Evolutionary conservation across 805 yeast species (phyloP).

Genomic region (Candida dajiaensis): DNA sequence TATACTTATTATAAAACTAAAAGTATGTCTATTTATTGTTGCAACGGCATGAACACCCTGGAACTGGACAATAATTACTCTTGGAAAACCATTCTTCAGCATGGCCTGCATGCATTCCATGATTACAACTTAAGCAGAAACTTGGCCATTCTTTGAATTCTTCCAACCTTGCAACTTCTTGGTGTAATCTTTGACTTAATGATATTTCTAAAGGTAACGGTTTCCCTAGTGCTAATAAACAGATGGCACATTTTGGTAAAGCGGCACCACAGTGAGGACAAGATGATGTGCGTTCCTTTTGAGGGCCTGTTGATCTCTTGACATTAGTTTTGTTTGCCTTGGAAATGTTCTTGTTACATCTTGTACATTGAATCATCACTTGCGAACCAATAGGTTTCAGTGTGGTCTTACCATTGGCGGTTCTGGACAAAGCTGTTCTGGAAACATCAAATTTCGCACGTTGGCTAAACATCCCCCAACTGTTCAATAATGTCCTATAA

Average conservation of each 20-base stretch:
- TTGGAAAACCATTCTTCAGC: constrained; percentile 94
- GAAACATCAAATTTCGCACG: constrained; percentile 85
- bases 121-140: constrained; percentile 86
- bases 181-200: constrained; percentile 2
- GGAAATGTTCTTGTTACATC: constrained; percentile 72
- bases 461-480: constrained; percentile 73
- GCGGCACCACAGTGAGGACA: constrained; percentile 89
- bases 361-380: constrained; percentile 70
- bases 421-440: constrained; percentile 57
- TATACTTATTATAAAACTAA: no score
- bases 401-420: constrained; percentile 40
- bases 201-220: constrained; percentile 37
- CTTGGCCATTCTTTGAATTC: constrained; percentile 79
- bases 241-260: constrained; percentile 86
- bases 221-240: constrained; percentile 73
- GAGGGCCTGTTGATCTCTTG: constrained; percentile 8
- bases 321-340: constrained; percentile 21
- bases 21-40: constrained; percentile 48
- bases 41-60: constrained; percentile 85
- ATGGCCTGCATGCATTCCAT: constrained; percentile 92
- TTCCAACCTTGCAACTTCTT: constrained; percentile 15
- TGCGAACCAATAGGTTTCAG: constrained; percentile 59
- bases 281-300: constrained; percentile 11
- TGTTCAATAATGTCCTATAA: constrained; percentile 62
- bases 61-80: constrained; percentile 88